Percentiles rank a stretch among this genome's conserved stretches.
These are phyloP conservation scores for Xylariales sp. DNA, from an alignment of 2,329 filamentous ascomycete species.

Conservation along the genomic window DNA sequence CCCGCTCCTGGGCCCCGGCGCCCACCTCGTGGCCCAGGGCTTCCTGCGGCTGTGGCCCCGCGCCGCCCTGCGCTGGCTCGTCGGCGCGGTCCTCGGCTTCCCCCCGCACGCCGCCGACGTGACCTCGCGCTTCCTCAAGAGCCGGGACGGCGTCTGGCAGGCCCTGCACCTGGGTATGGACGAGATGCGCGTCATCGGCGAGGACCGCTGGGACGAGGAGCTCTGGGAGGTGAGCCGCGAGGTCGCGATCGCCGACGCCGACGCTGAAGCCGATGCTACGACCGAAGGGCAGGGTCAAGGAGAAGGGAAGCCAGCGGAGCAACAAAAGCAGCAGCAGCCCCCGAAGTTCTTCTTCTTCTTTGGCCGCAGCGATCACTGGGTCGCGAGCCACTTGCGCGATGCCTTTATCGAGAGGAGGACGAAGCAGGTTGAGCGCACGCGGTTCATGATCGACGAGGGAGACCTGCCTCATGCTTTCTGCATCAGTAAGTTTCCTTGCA, in stretches of 20 bases:
- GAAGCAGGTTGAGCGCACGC: conserved; percentile 33
- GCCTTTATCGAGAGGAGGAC: conserved; percentile 43
- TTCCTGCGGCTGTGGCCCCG: conserved; percentile 39
- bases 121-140: conserved; percentile 51
- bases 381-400: conserved; percentile 51
- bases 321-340: conserved; percentile 7
- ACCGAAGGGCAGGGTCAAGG: too few species aligned
- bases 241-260: conserved; percentile 19
- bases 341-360: conserved; percentile 58
- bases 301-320: too few species aligned
- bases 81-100: conserved; percentile 41
- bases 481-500: conserved; percentile 37
- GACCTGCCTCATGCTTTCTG: conserved; percentile 60
- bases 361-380: conserved; percentile 58
- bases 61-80: conserved; percentile 35
- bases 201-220: conserved; percentile 55
- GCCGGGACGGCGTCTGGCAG: conserved; percentile 55
- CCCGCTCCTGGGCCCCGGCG: conserved; percentile 35
- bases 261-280: too few species aligned
- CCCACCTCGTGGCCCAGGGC: conserved; percentile 33
- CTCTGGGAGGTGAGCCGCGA: conserved; percentile 48
- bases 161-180: conserved; percentile 54
- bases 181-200: conserved; percentile 54
- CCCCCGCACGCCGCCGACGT: conserved; percentile 42
- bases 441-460: conserved; percentile 50